These are phyloP conservation scores for Pichia occidentalis DNA, from an alignment of 805 yeast genomes.

Conservation along the genomic window DNA sequence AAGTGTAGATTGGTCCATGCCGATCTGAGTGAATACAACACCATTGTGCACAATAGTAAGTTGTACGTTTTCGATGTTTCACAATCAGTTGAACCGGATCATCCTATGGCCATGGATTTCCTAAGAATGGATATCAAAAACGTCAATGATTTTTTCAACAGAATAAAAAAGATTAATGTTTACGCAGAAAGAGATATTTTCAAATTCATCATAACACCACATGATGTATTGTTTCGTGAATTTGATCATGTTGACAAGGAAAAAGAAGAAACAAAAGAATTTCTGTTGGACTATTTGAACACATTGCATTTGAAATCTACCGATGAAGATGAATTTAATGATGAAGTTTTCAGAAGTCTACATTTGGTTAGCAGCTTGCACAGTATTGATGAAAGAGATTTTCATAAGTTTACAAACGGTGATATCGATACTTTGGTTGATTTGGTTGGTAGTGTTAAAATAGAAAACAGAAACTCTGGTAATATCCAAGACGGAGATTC, in stretches of 20 bases:
- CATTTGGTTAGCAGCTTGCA: conserved; percentile 75
- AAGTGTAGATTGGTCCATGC: conserved; percentile 92
- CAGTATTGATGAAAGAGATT: conserved; percentile 86
- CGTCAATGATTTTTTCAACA: conserved; percentile 78
- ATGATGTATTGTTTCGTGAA: conserved; percentile 18
- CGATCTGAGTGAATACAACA: conserved; percentile 90
- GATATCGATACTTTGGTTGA: conserved; percentile 72
- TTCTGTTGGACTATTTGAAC: conserved; percentile 37
- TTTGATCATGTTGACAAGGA: conserved; percentile 15
- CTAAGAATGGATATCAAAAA: conserved; percentile 96
- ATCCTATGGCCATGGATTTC: conserved; percentile 93
- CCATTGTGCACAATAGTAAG: conserved; percentile 72
- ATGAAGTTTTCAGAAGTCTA: conserved; percentile 78
- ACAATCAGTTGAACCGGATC: conserved; percentile 96
- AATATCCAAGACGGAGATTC: conserved; percentile 28
- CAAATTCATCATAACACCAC: conserved; percentile 52
- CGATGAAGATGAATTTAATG: conserved; percentile 53
- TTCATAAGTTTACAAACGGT: conserved; percentile 70
- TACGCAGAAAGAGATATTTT: conserved; percentile 80
- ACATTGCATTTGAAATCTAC: conserved; percentile 52
- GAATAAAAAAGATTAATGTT: conserved; percentile 63
- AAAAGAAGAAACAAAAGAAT: conserved; percentile 36
- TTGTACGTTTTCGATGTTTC: conserved; percentile 93
- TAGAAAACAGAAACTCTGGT: conserved; percentile 14
- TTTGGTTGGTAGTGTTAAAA: conserved; percentile 39